Evolutionary conservation across 768 basidiomycete species (phyloP).

Genomic region (Trametes sanguinea): DNA sequence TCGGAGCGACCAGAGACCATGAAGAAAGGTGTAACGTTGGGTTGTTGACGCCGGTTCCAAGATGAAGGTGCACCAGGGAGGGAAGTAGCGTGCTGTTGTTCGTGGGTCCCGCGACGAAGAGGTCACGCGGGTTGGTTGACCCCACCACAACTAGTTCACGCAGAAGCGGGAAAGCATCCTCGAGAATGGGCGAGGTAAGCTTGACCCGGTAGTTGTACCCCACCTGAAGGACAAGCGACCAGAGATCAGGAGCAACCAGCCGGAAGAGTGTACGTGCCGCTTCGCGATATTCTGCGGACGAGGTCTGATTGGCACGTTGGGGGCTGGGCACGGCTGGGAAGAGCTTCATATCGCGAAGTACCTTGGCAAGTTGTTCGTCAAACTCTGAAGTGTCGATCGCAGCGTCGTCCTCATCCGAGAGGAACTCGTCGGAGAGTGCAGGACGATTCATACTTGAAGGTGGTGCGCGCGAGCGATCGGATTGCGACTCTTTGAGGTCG

Average conservation of each 20-base stretch:
- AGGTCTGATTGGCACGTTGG: not conserved
- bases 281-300: not conserved
- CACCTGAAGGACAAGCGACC: not conserved
- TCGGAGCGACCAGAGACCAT: not conserved
- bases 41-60: not conserved
- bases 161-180: not conserved
- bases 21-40: not conserved
- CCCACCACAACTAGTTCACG: not conserved
- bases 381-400: too few relatives aligned
- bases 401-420: too few relatives aligned
- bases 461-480: not conserved
- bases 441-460: too few relatives aligned
- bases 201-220: not conserved
- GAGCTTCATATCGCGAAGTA: too few relatives aligned
- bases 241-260: not conserved
- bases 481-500: not conserved
- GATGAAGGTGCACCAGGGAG: not conserved
- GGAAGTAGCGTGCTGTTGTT: not conserved
- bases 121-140: not conserved
- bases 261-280: not conserved
- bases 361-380: too few relatives aligned
- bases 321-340: not conserved
- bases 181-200: not conserved
- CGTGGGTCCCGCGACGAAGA: not conserved
- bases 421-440: too few relatives aligned